Conservation (phyloP, 1,284 basidiomycete species). For the Ustilago shanxiensis region DNA sequence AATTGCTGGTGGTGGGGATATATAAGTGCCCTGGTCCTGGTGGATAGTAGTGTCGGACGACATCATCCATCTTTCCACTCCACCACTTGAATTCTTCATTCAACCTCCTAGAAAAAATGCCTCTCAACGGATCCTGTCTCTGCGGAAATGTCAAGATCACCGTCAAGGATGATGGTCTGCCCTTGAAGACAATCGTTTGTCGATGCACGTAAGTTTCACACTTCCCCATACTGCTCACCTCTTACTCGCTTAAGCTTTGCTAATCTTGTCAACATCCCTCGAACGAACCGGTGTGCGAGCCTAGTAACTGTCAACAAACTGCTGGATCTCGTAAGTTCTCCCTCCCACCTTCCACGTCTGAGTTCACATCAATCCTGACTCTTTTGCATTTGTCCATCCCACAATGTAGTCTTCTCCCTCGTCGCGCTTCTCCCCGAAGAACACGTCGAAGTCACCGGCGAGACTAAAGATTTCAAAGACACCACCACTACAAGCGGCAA, state of each 20-base stretch:
- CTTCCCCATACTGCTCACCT: background rate
- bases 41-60: background rate
- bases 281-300: too few relatives aligned
- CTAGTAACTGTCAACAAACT: conserved; percentile 41
- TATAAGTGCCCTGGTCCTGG: background rate
- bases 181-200: conserved; percentile 29
- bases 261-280: too few relatives aligned
- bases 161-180: conserved; percentile 27
- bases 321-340: conserved; percentile 29
- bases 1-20: too few relatives aligned
- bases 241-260: too few relatives aligned
- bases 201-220: conserved; percentile 29
- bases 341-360: background rate
- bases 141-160: conserved; percentile 37
- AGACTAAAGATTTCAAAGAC: conserved; percentile 31
- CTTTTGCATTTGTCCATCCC: background rate
- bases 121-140: conserved; percentile 35
- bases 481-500: conserved; percentile 22
- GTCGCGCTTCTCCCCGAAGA: conserved; percentile 30
- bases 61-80: conserved; percentile 7
- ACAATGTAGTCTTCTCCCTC: conserved; percentile 33
- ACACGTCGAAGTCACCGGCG: conserved; percentile 30
- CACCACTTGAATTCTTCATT: too few relatives aligned
- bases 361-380: too few relatives aligned
- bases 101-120: conserved; percentile 12